Conservation (phyloP, 2,329 filamentous ascomycete genomes). For the Triangularia verruculosa region DNA sequence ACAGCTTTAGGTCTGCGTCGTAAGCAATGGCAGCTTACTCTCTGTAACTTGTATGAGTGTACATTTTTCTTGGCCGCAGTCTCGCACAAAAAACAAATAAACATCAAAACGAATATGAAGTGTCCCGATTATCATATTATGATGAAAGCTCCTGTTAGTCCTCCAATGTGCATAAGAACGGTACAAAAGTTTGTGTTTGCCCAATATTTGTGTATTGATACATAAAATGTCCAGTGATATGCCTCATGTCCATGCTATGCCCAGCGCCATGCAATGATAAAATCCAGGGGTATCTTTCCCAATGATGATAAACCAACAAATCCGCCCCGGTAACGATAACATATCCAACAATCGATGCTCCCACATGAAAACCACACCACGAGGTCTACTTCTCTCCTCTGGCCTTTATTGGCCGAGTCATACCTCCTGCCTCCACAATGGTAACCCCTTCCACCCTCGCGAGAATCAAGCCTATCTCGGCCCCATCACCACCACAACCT, state of each 20-base stretch:
- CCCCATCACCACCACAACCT: constrained; percentile 47
- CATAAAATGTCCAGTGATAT: not conserved
- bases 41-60: not conserved
- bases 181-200: not conserved
- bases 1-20: not conserved
- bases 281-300: not conserved
- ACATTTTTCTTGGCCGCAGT: not conserved
- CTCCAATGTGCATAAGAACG: not conserved
- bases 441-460: too few species aligned
- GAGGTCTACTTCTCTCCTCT: too few species aligned
- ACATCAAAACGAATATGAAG: not conserved
- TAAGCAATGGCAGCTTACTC: not conserved
- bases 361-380: too few species aligned
- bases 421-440: too few species aligned
- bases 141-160: not conserved
- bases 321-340: not conserved
- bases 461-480: constrained; percentile 26
- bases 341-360: not conserved
- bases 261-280: not conserved
- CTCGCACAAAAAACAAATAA: not conserved
- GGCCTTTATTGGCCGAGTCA: too few species aligned
- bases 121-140: too few species aligned
- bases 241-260: not conserved
- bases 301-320: not conserved
- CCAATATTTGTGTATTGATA: not conserved